phyloP scores from a whole-genome alignment of 2,329 filamentous ascomycete genomes.

The Sphaerulina musiva region DNA sequence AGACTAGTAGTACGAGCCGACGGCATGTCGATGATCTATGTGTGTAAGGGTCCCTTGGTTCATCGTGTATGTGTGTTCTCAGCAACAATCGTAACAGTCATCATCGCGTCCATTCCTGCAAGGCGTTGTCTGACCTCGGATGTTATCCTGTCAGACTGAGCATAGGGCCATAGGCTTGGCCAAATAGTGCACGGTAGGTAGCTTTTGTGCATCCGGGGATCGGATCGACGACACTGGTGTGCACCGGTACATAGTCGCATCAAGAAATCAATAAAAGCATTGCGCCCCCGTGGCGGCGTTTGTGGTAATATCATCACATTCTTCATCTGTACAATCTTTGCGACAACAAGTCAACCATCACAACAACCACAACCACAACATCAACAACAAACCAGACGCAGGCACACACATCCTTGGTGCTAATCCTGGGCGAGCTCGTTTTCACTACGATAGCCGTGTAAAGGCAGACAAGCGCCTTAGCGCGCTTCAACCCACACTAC shows the following conservation, averaged over 20 bases:
- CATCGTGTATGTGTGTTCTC: no score
- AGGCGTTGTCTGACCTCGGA: no score
- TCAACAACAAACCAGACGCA: not conserved
- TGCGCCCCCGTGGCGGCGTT: not conserved
- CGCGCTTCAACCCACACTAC: not conserved
- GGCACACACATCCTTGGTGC: not conserved
- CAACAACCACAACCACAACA: no score
- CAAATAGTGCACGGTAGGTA: not conserved
- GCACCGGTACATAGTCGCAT: not conserved
- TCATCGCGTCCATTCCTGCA: no score
- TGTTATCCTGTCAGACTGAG: no score
- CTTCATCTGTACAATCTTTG: not conserved
- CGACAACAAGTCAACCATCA: no score
- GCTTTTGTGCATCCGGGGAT: slow-evolving; percentile 2
- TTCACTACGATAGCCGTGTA: not conserved
- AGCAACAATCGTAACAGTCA: no score
- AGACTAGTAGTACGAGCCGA: no score
- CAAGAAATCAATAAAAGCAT: slow-evolving; percentile 9
- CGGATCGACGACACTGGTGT: slow-evolving; percentile 5
- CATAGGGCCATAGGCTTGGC: not conserved
- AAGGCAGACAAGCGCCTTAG: not conserved
- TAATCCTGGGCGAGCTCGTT: not conserved
- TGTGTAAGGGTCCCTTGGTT: no score
- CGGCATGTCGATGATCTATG: no score
- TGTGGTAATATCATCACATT: not conserved